A percentile compares a stretch with the other conserved stretches of the same genome.
Conservation (phyloP, 208 protist genomes). For the Leishmania tropica region DNA sequence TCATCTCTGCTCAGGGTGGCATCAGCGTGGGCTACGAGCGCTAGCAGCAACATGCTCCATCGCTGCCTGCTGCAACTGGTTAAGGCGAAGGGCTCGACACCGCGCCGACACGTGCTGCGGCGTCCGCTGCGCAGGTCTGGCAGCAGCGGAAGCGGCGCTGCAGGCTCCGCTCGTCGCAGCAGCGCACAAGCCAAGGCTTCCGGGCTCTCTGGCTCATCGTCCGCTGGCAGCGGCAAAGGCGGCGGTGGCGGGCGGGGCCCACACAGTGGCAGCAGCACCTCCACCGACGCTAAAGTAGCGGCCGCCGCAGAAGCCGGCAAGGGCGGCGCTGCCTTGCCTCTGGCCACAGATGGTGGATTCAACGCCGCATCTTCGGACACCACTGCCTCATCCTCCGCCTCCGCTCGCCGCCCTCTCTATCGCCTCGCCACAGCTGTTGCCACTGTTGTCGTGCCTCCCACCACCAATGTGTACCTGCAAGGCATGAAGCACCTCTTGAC, state of each 20-base stretch:
- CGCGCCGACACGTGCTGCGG: conserved; percentile 24
- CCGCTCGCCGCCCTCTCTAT: conserved; percentile 42
- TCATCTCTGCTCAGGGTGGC: background rate
- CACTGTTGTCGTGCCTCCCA: conserved; percentile 78
- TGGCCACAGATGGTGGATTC: background rate
- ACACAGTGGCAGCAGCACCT: background rate
- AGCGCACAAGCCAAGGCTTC: background rate
- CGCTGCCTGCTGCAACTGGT: conserved; percentile 17
- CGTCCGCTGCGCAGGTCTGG: conserved; percentile 19
- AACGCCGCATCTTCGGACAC: conserved; percentile 7
- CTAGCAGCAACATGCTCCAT: conserved; percentile 8
- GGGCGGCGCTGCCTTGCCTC: background rate
- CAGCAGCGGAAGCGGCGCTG: conserved; percentile 9
- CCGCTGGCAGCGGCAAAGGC: background rate
- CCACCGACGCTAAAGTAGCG: background rate
- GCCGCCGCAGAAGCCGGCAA: background rate
- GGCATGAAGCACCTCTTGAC: conserved; percentile 73
- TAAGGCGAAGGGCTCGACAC: conserved; percentile 17
- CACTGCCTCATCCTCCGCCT: background rate
- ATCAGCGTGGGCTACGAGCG: background rate
- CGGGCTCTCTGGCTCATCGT: background rate
- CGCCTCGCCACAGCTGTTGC: conserved; percentile 82
- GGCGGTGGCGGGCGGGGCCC: background rate
- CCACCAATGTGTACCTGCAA: conserved; percentile 63
- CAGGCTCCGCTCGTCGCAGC: background rate